Evolutionary conservation across 2,329 filamentous ascomycete species (phyloP).

Genomic region (Cadophora sp.): DNA sequence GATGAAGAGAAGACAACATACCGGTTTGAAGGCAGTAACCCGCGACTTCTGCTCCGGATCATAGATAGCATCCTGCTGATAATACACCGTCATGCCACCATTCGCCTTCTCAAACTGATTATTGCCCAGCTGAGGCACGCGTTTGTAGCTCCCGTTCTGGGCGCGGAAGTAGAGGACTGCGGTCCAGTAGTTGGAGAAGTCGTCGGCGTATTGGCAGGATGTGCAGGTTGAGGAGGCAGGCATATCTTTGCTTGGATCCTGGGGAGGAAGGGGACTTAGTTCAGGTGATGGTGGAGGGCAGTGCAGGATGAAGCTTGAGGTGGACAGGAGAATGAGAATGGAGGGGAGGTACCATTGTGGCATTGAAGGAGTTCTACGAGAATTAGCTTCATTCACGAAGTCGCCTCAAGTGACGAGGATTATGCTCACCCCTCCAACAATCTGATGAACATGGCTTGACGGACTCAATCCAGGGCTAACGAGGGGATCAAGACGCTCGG

Average conservation of each 20-base stretch:
- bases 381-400: background rate
- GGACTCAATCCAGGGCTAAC: conserved; percentile 28
- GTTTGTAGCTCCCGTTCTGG: conserved; percentile 43
- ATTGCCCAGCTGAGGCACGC: conserved; percentile 45
- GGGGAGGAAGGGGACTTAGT: background rate
- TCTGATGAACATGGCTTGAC: conserved; percentile 33
- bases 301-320: no score
- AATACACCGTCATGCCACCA: conserved; percentile 45
- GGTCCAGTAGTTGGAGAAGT: conserved; percentile 48
- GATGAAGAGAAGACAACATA: conserved; percentile 1
- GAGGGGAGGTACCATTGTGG: conserved; percentile 44
- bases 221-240: conserved; percentile 43
- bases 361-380: conserved; percentile 48
- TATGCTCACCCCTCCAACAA: conserved; percentile 30
- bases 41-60: conserved; percentile 43
- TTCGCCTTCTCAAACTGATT: conserved; percentile 43
- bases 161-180: conserved; percentile 43
- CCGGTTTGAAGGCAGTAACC: conserved; percentile 51
- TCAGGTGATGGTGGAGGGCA: no score
- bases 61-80: conserved; percentile 45
- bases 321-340: background rate
- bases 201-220: conserved; percentile 45
- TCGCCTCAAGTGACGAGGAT: no score
- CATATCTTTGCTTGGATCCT: conserved; percentile 32
- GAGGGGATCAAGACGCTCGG: conserved; percentile 33